Base-by-base conservation (phyloP, 2,329 filamentous ascomycete genomes). In the Elsinoe ampelina region DNA sequence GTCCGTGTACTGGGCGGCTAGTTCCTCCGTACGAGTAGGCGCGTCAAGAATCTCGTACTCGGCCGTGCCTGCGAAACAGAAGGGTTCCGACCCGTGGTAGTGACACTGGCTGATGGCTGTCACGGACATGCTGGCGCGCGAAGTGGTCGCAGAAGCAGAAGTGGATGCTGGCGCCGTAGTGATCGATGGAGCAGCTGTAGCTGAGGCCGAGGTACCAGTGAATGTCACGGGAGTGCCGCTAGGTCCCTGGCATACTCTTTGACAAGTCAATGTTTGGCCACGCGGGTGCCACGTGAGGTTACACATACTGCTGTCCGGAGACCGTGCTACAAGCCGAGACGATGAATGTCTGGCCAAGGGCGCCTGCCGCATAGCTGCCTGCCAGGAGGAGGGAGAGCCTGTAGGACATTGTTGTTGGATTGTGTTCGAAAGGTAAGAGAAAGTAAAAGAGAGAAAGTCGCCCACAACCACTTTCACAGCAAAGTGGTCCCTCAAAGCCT, bases 1-100 rank as follows among this genome's bases (percentile, higher is more conserved):
- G 56, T 71, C 80, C 0, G 83, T 86, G 63, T 82, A 87, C 54
- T 78, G 71, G 0, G 82, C 72, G 1, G 84, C 82, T 15, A 82
- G 68, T 50, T 78, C 76, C 45, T 76, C 75, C 1, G 78, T 82
- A 15, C 75, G 75, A 3, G 80, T 85, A 2, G 74, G 72, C 5
- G 77, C 75, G 2, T 74, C 70, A n/a, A 70, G 58, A n/a, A 79
- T 65, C 43, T 73, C 65, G 54, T 76, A 76, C 57, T 73, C 71
- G 15, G 70, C 70, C 0, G 67, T 67, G 2, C 71, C 72, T 10
- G 65, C 71, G 61, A 76, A 67, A 59, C 77, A 79, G 60, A 67
- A 75, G 51, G 74, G 76, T 58, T 13, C 8, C 57, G 13, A 11
- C 36, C 35, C 41, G 12, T 42, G 26, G 26, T 30, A 52, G 17